A percentile compares a stretch with the other conserved stretches of the same genome.
phyloP scores from a whole-genome alignment of 2,329 filamentous ascomycete genomes.

The Neofusicoccum umdonicola region DNA sequence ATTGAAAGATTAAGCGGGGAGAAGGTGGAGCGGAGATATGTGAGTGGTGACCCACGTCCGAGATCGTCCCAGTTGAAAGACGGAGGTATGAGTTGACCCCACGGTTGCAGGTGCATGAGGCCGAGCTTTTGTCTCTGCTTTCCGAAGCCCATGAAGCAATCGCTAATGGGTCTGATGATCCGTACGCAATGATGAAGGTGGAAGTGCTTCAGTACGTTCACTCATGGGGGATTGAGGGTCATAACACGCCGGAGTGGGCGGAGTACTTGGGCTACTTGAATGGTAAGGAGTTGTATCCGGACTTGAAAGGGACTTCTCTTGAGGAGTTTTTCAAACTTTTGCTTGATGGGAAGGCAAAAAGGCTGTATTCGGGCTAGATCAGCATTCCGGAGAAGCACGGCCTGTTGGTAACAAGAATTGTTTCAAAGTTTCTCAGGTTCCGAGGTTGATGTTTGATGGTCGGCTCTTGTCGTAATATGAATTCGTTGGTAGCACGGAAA shows the following conservation, averaged over 20 bases:
- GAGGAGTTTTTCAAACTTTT: conserved; percentile 41
- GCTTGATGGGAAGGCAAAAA: conserved; percentile 41
- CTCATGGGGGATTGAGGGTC: conserved; percentile 50
- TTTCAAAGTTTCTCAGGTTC: too few species aligned
- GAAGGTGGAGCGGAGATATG: conserved; percentile 41
- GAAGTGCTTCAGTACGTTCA: conserved; percentile 42
- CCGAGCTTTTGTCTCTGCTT: neutral
- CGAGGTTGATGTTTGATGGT: too few species aligned
- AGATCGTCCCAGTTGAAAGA: neutral
- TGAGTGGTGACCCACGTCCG: conserved; percentile 24
- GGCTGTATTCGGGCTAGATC: conserved; percentile 23
- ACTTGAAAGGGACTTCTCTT: conserved; percentile 32
- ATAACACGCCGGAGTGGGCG: conserved; percentile 55
- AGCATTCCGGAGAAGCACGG: neutral
- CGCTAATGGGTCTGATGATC: neutral
- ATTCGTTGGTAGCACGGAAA: too few species aligned
- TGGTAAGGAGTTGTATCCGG: conserved; percentile 54
- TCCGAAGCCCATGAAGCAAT: neutral
- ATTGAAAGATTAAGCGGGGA: conserved; percentile 52
- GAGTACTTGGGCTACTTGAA: conserved; percentile 55
- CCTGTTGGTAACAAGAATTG: too few species aligned
- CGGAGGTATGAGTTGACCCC: neutral
- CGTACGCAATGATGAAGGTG: neutral
- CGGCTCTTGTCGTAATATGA: too few species aligned
- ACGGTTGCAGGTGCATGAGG: neutral